Evolutionary conservation across 2,329 filamentous ascomycete genomes (phyloP).

Genomic region (Nothophoma quercina): DNA sequence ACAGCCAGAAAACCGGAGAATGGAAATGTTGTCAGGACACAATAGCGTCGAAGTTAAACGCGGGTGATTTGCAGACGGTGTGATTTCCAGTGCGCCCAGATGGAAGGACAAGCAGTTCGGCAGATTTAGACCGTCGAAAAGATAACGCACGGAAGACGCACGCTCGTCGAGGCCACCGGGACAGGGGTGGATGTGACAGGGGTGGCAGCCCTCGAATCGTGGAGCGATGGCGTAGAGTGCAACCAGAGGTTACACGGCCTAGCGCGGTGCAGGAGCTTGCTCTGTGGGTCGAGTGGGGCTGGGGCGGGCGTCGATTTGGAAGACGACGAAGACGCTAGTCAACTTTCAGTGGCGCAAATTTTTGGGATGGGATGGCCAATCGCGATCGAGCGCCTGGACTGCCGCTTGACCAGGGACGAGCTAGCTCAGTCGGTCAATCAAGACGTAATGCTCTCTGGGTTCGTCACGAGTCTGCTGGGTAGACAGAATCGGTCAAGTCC

Average conservation of each 20-base stretch:
- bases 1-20: constrained; percentile 48
- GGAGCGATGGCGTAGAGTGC: constrained; percentile 46
- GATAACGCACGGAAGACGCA: constrained; percentile 51
- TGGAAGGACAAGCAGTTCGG: constrained; percentile 50
- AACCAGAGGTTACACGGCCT: constrained; percentile 49
- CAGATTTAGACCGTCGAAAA: constrained; percentile 49
- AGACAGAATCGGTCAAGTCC: constrained; percentile 43
- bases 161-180: constrained; percentile 43
- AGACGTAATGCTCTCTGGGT: constrained; percentile 46
- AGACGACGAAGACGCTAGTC: constrained; percentile 36
- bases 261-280: constrained; percentile 43
- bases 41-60: constrained; percentile 56
- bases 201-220: constrained; percentile 44
- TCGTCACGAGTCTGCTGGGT: constrained; percentile 31
- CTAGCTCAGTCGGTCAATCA: constrained; percentile 42
- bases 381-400: constrained; percentile 30
- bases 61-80: constrained; percentile 59
- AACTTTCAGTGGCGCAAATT: constrained; percentile 46
- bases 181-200: constrained; percentile 35
- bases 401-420: constrained; percentile 40
- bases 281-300: constrained; percentile 35
- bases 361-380: constrained; percentile 49
- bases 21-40: constrained; percentile 44
- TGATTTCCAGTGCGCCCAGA: constrained; percentile 47
- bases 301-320: constrained; percentile 41